Evolutionary conservation across 495 filamentous ascomycete genomes (phyloP).

Genomic region (Geoglossum glabrum): DNA sequence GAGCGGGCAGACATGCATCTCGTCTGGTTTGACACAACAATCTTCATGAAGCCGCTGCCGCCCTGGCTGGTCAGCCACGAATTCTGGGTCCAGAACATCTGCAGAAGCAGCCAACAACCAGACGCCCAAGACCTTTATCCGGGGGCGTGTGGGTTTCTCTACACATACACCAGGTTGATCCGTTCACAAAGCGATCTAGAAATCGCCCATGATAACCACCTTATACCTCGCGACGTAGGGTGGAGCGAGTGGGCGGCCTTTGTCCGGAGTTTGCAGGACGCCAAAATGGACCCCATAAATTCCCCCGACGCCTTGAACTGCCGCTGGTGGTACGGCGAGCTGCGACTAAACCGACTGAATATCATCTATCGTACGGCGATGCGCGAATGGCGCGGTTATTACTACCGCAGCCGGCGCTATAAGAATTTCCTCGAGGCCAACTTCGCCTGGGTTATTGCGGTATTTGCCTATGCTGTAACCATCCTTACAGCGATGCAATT

Average conservation of each 20-base stretch:
- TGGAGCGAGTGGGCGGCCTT: background rate
- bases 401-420: slow-evolving; percentile 9
- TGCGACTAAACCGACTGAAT: background rate
- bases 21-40: background rate
- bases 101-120: background rate
- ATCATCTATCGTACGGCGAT: background rate
- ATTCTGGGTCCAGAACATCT: background rate
- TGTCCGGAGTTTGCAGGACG: background rate
- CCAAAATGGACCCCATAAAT: background rate
- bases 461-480: slow-evolving; percentile 16
- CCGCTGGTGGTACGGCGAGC: background rate
- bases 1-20: slow-evolving; percentile 1
- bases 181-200: background rate
- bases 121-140: background rate
- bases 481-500: slow-evolving; percentile 21
- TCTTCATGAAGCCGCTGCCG: slow-evolving; percentile 3
- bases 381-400: slow-evolving; percentile 7
- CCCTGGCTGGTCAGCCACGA: background rate
- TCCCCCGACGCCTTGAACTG: background rate
- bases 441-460: slow-evolving; percentile 15
- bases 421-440: slow-evolving; percentile 16
- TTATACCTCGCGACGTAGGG: background rate
- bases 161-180: slow-evolving; percentile 1
- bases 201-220: background rate
- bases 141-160: background rate